Evolutionary conservation across 2,329 filamentous ascomycete species (phyloP).

Genomic region (Aureobasidium sp.): DNA sequence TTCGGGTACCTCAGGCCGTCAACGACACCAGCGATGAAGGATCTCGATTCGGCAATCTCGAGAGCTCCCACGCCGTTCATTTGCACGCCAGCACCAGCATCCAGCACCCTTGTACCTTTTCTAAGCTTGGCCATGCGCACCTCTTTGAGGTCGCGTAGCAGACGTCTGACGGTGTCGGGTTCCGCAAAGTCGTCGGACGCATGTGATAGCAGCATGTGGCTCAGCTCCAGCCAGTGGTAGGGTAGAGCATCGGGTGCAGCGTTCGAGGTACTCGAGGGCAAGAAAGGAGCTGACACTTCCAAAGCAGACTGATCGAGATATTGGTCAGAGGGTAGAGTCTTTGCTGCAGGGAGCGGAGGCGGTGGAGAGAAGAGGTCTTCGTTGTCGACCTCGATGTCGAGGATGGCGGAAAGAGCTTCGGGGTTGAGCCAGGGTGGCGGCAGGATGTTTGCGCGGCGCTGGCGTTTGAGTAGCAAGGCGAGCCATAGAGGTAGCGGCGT

Average conservation of each 20-base stretch:
- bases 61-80: slow-evolving; percentile 81
- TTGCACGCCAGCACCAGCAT: slow-evolving; percentile 64
- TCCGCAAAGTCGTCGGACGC: slow-evolving; percentile 75
- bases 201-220: slow-evolving; percentile 77
- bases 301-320: slow-evolving; percentile 9
- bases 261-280: slow-evolving; percentile 61
- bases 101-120: slow-evolving; percentile 63
- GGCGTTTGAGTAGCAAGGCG: slow-evolving; percentile 87
- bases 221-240: slow-evolving; percentile 92
- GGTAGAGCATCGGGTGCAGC: slow-evolving; percentile 66
- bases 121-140: slow-evolving; percentile 85
- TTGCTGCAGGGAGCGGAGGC: slow-evolving; percentile 55
- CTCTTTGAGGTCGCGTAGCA: slow-evolving; percentile 77
- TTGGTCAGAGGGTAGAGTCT: slow-evolving; percentile 25
- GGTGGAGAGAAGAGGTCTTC: slow-evolving; percentile 69
- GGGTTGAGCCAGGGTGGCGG: slow-evolving; percentile 84
- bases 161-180: slow-evolving; percentile 63
- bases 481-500: slow-evolving; percentile 84
- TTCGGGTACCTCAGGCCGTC: slow-evolving; percentile 61
- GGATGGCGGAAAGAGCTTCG: slow-evolving; percentile 66
- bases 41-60: slow-evolving; percentile 82
- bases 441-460: slow-evolving; percentile 86
- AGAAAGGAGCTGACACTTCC: slow-evolving; percentile 59
- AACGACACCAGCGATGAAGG: slow-evolving; percentile 77
- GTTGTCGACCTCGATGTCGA: slow-evolving; percentile 71